Percentiles rank a stretch among this genome's conserved stretches.
Evolutionary conservation across 345 rosid species (phyloP).

Genomic region (Arabidopsis arenosa): DNA sequence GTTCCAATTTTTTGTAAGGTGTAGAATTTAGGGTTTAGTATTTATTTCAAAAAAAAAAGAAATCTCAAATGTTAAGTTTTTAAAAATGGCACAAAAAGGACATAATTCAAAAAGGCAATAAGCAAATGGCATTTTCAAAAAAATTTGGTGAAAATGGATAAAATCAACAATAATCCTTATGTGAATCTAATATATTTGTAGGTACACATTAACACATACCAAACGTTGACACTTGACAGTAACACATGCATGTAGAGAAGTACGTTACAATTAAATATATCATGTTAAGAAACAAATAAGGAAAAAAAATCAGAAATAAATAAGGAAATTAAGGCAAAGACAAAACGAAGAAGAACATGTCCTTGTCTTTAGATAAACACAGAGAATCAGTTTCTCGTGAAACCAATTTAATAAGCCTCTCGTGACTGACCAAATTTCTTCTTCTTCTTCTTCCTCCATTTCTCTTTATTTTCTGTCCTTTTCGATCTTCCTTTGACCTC

Average conservation of each 20-base stretch:
- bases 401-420: constrained; percentile 37
- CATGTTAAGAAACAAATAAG: neutral
- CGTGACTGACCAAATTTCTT: constrained; percentile 44
- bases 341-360: constrained; percentile 39
- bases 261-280: constrained; percentile 2
- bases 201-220: neutral
- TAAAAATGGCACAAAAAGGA: too few relatives aligned
- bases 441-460: constrained; percentile 32
- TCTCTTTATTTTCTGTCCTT: constrained; percentile 30
- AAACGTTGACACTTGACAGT: neutral
- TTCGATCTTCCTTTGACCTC: constrained; percentile 42
- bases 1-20: too few relatives aligned
- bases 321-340: constrained; percentile 32
- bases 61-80: too few relatives aligned
- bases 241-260: constrained; percentile 30
- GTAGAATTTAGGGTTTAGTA: too few relatives aligned
- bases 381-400: constrained; percentile 43
- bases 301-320: neutral
- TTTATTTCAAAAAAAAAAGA: too few relatives aligned
- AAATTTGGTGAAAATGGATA: too few relatives aligned
- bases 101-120: too few relatives aligned
- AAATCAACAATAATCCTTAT: too few relatives aligned
- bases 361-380: constrained; percentile 30
- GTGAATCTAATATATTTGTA: too few relatives aligned
- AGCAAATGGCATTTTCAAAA: too few relatives aligned